These are phyloP conservation scores for Abrus pulchellus DNA, from an alignment of 306 rosid species.

Conservation along the genomic window DNA sequence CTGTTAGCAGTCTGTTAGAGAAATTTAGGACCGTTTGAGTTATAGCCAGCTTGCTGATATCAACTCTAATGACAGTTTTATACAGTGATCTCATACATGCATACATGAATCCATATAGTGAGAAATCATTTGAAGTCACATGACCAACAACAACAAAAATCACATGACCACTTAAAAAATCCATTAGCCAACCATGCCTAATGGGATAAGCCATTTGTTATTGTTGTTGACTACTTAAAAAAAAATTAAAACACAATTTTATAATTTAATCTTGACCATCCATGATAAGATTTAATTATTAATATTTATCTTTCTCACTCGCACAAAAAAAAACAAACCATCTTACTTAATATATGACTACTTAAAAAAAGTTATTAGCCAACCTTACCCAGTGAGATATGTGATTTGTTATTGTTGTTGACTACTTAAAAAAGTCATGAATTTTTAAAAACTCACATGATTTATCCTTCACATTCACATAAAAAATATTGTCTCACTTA, in stretches of 20 bases:
- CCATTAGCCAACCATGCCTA: too few species aligned
- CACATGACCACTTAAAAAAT: not conserved
- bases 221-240: too few species aligned
- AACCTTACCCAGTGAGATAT: too few species aligned
- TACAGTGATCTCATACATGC: not conserved
- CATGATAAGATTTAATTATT: not conserved
- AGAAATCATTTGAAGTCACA: too few species aligned
- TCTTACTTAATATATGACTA: not conserved
- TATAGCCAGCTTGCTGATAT: not conserved
- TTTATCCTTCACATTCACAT: not conserved
- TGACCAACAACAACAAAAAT: not conserved
- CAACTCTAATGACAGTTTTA: not conserved
- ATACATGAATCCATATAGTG: too few species aligned
- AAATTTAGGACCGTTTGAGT: constrained; percentile 2
- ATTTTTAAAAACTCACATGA: too few species aligned
- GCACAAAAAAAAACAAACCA: not conserved
- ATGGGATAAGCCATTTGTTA: too few species aligned
- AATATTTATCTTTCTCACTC: not conserved
- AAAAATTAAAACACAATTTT: not conserved
- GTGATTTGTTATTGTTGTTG: too few species aligned
- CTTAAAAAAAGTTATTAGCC: too few species aligned
- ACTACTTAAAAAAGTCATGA: too few species aligned
- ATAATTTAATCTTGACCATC: not conserved
- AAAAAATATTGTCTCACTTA: not conserved
- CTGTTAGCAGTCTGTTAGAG: not conserved